These are phyloP conservation scores for Micractinium conductrix DNA, from an alignment of 139 green algal species.

Conservation along the genomic window DNA sequence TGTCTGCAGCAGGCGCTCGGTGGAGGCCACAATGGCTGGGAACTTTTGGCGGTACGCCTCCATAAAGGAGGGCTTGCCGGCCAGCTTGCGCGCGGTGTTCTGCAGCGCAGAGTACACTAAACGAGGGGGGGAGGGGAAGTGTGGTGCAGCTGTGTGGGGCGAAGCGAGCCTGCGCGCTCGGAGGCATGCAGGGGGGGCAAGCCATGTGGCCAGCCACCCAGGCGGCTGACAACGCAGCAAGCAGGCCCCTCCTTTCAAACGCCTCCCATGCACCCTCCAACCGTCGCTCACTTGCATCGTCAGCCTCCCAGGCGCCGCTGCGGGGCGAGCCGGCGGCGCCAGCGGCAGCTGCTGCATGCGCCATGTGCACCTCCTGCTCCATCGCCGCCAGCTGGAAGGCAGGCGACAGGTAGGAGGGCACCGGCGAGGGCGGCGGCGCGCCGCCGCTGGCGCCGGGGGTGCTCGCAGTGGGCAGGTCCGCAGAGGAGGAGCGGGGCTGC, in stretches of 20 bases:
- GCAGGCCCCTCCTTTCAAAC: background rate
- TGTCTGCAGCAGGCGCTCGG: conserved; percentile 28
- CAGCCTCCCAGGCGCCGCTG: conserved; percentile 5
- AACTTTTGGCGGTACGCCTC: conserved; percentile 31
- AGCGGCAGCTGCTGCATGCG: background rate
- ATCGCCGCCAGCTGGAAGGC: conserved; percentile 36
- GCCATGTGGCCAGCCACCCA: background rate
- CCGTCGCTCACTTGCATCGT: conserved; percentile 10
- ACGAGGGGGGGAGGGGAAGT: background rate
- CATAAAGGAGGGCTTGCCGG: conserved; percentile 28
- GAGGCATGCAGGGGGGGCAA: too few species aligned
- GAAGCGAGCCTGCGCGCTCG: background rate
- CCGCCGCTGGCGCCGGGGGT: background rate
- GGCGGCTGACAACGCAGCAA: background rate
- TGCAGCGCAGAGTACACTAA: conserved; percentile 31
- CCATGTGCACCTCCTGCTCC: conserved; percentile 39
- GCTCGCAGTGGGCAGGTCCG: background rate
- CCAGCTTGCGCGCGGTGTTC: conserved; percentile 32
- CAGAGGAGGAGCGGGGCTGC: background rate
- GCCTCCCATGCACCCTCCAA: background rate
- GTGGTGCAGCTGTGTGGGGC: background rate
- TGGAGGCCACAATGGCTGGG: conserved; percentile 32
- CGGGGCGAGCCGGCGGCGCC: background rate
- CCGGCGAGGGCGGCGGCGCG: background rate
- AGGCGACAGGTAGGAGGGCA: conserved; percentile 28